Base-by-base conservation (phyloP, 225 moss, liverwort and hornwort species). In the Pleurozium schreberi region DNA sequence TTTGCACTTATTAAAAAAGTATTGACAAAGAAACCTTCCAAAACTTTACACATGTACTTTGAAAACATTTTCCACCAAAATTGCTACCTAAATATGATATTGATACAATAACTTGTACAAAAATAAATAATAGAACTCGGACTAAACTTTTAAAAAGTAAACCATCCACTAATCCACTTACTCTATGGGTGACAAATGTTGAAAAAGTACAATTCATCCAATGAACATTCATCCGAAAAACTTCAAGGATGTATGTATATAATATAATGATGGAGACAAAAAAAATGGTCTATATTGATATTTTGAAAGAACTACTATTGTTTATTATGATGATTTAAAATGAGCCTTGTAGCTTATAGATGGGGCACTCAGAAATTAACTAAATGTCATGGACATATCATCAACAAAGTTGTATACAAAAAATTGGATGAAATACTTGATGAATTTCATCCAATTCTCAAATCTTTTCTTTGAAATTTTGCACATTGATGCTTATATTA, bases 261-360 rank as follows among this genome's bases (percentile, higher is more conserved):
- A 74, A 47, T 11, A 47, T 47, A 47, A 11, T 9, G 31, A 47
- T 74, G 2, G 2, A 74, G 30, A 47, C 31, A 11, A 2, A 18
- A 74, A 30, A 47, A 74, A 31, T 47, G 1, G 11, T 31, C 6
- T 74, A 47, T 74, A 30, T 33, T 19, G 3, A 19, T 47, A 31
- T 49, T 30, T 3, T 33, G 1, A 33, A 12, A 33, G 20, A 33
- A 6, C 8, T 50, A 20, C 5, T 45, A 14, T 14, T 69, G 69
- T 69, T 69, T 69, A 25, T 43, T 43, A 43, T 27, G 9, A 71
- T 43, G 9, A 27, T 27, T 71, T 27, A 6, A 71, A 73, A 73
- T 17, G 6, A 45, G 28, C 6, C 18, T 45, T 6, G 2, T 5
- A 45, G 3, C 18, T 6, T 18, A 28, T 0, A 18, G 0, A 28